phyloP scores from a whole-genome alignment of 2,329 filamentous ascomycete genomes.

The Hymenoscyphus scutula region DNA sequence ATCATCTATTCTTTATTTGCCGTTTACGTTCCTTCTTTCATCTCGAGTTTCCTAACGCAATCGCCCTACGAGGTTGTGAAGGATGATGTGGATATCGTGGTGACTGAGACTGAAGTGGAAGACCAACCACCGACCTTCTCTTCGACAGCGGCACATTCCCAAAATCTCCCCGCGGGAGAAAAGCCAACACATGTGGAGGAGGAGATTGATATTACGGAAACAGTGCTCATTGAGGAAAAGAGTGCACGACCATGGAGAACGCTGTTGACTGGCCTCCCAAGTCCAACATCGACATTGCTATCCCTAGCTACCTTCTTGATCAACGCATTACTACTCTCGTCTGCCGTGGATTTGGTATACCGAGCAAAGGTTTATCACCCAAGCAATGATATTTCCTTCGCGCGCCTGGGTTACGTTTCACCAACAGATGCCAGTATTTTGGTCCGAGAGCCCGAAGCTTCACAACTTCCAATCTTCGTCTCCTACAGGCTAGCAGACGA shows the following conservation, averaged over 20 bases:
- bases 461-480: slow-evolving; percentile 72
- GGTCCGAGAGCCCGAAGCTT: slow-evolving; percentile 76
- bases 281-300: slow-evolving; percentile 62
- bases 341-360: slow-evolving; percentile 76
- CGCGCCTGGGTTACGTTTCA: slow-evolving; percentile 83
- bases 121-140: slow-evolving; percentile 34
- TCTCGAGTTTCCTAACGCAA: slow-evolving; percentile 55
- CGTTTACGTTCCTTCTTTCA: slow-evolving; percentile 63
- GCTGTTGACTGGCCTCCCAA: slow-evolving; percentile 74
- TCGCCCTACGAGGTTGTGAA: slow-evolving; percentile 55
- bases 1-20: slow-evolving; percentile 60
- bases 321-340: slow-evolving; percentile 66
- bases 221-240: slow-evolving; percentile 56
- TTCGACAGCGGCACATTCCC: slow-evolving; percentile 31
- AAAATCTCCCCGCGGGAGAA: slow-evolving; percentile 26
- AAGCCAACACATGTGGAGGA: slow-evolving; percentile 42
- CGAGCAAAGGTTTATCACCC: slow-evolving; percentile 69
- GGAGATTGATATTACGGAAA: slow-evolving; percentile 62
- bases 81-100: slow-evolving; percentile 56
- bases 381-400: slow-evolving; percentile 76
- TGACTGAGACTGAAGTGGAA: slow-evolving; percentile 47
- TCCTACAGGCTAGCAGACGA: slow-evolving; percentile 59
- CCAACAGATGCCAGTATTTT: slow-evolving; percentile 75
- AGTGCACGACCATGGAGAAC: slow-evolving; percentile 58
- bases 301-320: slow-evolving; percentile 68